A percentile compares a stretch with the other conserved stretches of the same genome.
Evolutionary conservation across 805 yeast genomes (phyloP).

Genomic region (Metschnikowia vanudenii): DNA sequence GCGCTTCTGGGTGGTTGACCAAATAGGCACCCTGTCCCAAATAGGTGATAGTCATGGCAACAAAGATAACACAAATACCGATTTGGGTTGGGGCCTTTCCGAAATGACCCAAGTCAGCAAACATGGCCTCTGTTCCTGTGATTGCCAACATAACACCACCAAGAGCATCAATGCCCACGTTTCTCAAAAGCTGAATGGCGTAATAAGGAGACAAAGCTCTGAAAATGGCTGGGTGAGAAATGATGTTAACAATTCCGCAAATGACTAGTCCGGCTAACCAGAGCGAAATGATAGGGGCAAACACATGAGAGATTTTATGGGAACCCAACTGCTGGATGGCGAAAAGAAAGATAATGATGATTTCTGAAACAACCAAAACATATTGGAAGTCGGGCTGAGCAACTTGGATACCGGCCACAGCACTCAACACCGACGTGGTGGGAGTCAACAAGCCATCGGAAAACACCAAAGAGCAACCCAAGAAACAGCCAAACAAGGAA

Average conservation of each 20-base stretch:
- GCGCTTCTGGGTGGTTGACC: conserved; percentile 36
- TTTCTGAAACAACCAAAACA: conserved; percentile 51
- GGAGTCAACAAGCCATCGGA: conserved; percentile 65
- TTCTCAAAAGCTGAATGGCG: conserved; percentile 45
- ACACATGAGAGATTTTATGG: conserved; percentile 43
- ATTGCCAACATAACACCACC: conserved; percentile 53
- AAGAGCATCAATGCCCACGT: conserved; percentile 43
- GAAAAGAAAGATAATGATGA: conserved; percentile 46
- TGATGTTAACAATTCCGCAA: conserved; percentile 48
- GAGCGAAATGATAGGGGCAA: conserved; percentile 53
- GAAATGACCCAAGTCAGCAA: conserved; percentile 61
- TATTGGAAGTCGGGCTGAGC: conserved; percentile 46
- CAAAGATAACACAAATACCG: conserved; percentile 50
- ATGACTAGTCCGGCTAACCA: conserved; percentile 49
- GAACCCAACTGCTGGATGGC: conserved; percentile 51
- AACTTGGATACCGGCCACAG: conserved; percentile 54
- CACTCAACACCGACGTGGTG: conserved; percentile 59
- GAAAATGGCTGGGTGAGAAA: conserved; percentile 44
- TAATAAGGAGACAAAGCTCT: conserved; percentile 50
- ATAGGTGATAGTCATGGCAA: conserved; percentile 50
- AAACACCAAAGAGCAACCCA: conserved; percentile 56
- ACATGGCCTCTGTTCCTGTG: conserved; percentile 65
- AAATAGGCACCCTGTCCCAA: conserved; percentile 59
- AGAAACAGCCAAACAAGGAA: conserved; percentile 42
- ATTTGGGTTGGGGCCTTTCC: conserved; percentile 50